Conservation (phyloP, 495 filamentous ascomycete species). For the Daldinia vernicosa region DNA sequence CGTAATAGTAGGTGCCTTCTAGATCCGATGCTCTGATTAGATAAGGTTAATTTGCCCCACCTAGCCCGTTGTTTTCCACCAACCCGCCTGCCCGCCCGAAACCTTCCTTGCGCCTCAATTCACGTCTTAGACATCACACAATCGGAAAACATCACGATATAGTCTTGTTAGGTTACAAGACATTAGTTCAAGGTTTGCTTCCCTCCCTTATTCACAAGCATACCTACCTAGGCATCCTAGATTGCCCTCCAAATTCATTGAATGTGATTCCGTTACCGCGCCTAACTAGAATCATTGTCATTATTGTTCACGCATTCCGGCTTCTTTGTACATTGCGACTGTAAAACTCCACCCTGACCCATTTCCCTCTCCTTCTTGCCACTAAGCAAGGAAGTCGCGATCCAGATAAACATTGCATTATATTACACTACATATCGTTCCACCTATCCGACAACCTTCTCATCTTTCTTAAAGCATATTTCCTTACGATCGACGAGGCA, state of each 20-base stretch:
- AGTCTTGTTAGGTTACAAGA: neutral
- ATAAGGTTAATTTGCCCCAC: constrained; percentile 28
- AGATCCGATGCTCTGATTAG: constrained; percentile 15
- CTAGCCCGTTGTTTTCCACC: constrained; percentile 1
- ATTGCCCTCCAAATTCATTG: neutral
- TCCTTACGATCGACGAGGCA: neutral
- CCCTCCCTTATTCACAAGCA: neutral
- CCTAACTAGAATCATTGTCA: neutral
- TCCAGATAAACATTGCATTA: neutral
- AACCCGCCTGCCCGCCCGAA: neutral
- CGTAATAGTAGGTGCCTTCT: constrained; percentile 3
- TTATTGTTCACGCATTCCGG: constrained; percentile 1
- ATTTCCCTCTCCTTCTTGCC: constrained; percentile 1
- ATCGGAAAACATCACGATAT: constrained; percentile 18
- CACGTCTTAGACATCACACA: constrained; percentile 12
- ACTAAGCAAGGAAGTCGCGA: neutral
- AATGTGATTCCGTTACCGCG: constrained; percentile 17
- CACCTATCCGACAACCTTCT: neutral
- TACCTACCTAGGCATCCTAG: neutral
- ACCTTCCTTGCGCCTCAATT: constrained; percentile 3
- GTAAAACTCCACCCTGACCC: neutral
- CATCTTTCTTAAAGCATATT: neutral
- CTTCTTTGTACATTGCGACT: constrained; percentile 20
- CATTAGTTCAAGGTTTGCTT: constrained; percentile 21
- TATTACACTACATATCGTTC: neutral